Percentiles rank a stretch among this genome's conserved stretches.
These are phyloP conservation scores for Schwanniomyces pseudopolymorphus DNA, from an alignment of 805 yeast species.

Conservation along the genomic window DNA sequence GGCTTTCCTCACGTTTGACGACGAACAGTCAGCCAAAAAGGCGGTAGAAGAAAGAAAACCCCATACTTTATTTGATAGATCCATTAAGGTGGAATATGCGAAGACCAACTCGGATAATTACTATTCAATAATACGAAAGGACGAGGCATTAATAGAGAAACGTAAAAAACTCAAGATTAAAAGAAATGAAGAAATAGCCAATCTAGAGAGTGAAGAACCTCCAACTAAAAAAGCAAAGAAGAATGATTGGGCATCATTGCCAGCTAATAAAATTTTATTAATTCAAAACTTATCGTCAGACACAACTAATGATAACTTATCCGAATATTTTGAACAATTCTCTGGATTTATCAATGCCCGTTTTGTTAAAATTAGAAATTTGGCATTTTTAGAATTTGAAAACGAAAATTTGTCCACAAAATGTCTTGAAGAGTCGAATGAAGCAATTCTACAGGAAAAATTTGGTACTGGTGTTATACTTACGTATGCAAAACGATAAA, in stretches of 20 bases:
- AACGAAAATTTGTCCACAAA: slow-evolving; percentile 49
- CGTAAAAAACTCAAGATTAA: slow-evolving; percentile 9
- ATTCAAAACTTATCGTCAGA: slow-evolving; percentile 61
- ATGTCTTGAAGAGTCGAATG: slow-evolving; percentile 18
- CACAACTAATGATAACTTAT: slow-evolving; percentile 33
- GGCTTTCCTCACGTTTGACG: slow-evolving; percentile 67
- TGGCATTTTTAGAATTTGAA: slow-evolving; percentile 82
- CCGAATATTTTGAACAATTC: slow-evolving; percentile 44
- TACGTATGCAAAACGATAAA: slow-evolving; percentile 36
- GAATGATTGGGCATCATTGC: slow-evolving; percentile 33
- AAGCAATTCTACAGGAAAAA: slow-evolving; percentile 1
- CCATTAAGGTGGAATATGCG: slow-evolving; percentile 46
- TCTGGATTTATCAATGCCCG: slow-evolving; percentile 69
- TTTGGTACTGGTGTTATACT: slow-evolving; percentile 21
- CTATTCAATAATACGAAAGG: slow-evolving; percentile 12
- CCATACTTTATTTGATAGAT: slow-evolving; percentile 44
- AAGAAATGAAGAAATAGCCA: slow-evolving; percentile 12
- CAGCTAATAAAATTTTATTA: slow-evolving; percentile 71
- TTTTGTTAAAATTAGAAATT: slow-evolving; percentile 60
- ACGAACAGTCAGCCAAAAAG: slow-evolving; percentile 38
- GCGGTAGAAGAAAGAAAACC: slow-evolving; percentile 48
- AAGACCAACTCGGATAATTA: slow-evolving; percentile 44
- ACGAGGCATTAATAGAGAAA: slow-evolving; percentile 18
- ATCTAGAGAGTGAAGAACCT: slow-evolving; percentile 1
- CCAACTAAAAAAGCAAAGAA: slow-evolving; percentile 15